Conservation (phyloP, 2,329 filamentous ascomycete species). For the Cryphonectria japonica region DNA sequence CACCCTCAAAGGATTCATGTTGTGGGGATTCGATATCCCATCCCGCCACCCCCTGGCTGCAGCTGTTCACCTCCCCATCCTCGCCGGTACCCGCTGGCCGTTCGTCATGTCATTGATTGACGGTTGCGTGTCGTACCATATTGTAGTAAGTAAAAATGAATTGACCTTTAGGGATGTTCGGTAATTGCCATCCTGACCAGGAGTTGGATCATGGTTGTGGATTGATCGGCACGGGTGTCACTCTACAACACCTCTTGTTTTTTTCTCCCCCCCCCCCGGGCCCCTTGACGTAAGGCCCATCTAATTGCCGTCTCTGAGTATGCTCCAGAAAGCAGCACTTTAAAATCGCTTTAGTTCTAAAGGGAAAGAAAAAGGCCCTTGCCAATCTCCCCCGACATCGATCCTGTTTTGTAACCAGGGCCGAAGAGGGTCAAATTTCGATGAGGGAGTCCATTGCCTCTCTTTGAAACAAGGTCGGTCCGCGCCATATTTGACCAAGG, state of each 20-base stretch:
- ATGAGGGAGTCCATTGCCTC: not conserved
- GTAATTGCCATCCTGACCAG: not conserved
- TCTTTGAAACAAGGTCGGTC: not conserved
- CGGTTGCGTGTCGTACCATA: not conserved
- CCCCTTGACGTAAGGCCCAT: not conserved
- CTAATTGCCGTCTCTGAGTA: not conserved
- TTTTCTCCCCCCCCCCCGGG: no score
- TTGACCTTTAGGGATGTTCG: not conserved
- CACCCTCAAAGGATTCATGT: not conserved
- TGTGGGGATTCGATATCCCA: slow-evolving; percentile 2
- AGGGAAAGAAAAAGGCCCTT: not conserved
- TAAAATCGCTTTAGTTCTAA: no score
- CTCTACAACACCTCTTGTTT: not conserved
- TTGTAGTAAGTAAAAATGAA: not conserved
- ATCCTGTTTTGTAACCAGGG: not conserved
- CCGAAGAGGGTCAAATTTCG: not conserved
- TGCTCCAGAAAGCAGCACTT: not conserved
- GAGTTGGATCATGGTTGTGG: not conserved
- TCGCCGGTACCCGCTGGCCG: not conserved
- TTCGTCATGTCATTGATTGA: not conserved
- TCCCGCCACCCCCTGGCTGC: not conserved
- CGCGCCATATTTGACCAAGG: not conserved
- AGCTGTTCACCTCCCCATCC: not conserved
- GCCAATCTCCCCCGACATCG: not conserved
- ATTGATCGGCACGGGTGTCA: not conserved